Percentiles rank a stretch among this genome's conserved stretches.
Conservation (phyloP, 1,284 basidiomycete species). For the Ustilago hordei region DNA sequence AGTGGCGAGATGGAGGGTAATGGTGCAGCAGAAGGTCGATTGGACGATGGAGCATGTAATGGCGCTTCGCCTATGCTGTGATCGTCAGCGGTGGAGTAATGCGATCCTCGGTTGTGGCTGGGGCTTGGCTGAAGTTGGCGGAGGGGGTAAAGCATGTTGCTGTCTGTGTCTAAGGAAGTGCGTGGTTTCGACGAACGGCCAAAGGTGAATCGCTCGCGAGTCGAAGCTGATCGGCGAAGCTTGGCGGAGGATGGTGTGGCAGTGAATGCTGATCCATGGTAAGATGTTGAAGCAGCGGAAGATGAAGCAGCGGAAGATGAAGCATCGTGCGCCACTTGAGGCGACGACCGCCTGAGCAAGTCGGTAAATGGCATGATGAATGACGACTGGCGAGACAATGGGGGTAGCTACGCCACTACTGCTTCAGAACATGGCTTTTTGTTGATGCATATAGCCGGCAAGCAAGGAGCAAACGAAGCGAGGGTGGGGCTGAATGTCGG, state of each 20-base stretch:
- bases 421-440: constrained; percentile 17
- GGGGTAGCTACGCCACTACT: background rate
- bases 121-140: background rate
- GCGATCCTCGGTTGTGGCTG: constrained; percentile 10
- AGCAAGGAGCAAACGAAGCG: background rate
- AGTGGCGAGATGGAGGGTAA: constrained; percentile 14
- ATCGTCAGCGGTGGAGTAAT: constrained; percentile 24
- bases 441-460: background rate
- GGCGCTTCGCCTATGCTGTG: constrained; percentile 36
- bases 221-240: background rate
- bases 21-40: background rate
- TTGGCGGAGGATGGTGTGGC: constrained; percentile 13
- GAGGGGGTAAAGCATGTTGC: constrained; percentile 25
- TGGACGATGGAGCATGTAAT: constrained; percentile 11
- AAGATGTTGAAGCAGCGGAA: constrained; percentile 6
- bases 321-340: background rate
- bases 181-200: constrained; percentile 14
- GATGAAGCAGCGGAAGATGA: background rate
- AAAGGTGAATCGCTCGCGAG: constrained; percentile 18
- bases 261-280: constrained; percentile 11
- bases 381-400: background rate
- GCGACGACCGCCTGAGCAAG: constrained; percentile 26
- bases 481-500: constrained; percentile 14
- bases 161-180: constrained; percentile 10
- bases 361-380: constrained; percentile 32